A percentile compares a stretch with the other conserved stretches of the same genome.
These are phyloP conservation scores for Candida vartiovaarae DNA, from an alignment of 805 yeast genomes.

Conservation along the genomic window DNA sequence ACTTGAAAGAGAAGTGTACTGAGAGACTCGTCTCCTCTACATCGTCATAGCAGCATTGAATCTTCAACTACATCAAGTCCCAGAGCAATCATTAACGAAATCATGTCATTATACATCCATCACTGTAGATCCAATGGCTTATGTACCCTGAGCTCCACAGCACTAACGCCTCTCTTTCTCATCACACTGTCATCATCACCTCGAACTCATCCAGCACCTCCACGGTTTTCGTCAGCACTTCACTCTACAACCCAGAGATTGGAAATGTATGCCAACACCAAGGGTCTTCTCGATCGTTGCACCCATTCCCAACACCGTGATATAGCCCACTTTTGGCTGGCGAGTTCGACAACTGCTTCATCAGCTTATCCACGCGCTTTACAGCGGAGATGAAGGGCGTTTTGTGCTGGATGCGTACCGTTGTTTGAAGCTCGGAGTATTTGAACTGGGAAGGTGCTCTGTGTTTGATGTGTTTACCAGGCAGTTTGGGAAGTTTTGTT, in stretches of 20 bases:
- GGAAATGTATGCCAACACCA: constrained; percentile 56
- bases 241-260: constrained; percentile 46
- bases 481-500: constrained; percentile 9
- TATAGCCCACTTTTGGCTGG: constrained; percentile 34
- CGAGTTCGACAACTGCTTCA: constrained; percentile 41
- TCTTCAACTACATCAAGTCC: too few relatives aligned
- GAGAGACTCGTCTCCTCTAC: constrained; percentile 15
- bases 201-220: constrained; percentile 67
- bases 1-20: constrained; percentile 35
- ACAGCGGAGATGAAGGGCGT: constrained; percentile 73
- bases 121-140: constrained; percentile 6
- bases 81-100: background rate
- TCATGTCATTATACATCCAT: background rate
- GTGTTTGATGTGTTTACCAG: constrained; percentile 43
- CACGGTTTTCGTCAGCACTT: constrained; percentile 55
- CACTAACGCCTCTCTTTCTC: constrained; percentile 33
- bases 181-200: constrained; percentile 23
- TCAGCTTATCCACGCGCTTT: constrained; percentile 51
- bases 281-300: constrained; percentile 56
- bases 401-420: constrained; percentile 49
- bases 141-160: constrained; percentile 36
- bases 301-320: constrained; percentile 73
- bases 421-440: constrained; percentile 38
- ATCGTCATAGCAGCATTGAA: background rate
- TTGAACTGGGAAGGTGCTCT: constrained; percentile 40